Evolutionary conservation across 2,329 filamentous ascomycete genomes (phyloP).

Genomic region (Alternaria gaisen): DNA sequence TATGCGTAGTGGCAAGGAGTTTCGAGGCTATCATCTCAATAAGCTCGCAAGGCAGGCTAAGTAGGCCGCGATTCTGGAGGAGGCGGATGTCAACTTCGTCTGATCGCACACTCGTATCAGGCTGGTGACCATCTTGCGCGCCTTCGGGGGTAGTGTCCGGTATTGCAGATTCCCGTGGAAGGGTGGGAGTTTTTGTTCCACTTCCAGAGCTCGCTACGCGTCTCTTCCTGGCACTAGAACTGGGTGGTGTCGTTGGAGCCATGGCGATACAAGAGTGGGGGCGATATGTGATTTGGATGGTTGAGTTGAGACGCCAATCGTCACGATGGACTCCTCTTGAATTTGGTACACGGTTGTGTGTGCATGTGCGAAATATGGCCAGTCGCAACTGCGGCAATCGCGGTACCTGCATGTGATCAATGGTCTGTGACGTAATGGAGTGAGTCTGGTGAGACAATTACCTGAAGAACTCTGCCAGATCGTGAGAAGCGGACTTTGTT

Average conservation of each 20-base stretch:
- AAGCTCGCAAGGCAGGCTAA: constrained; percentile 21
- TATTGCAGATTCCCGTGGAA: constrained; percentile 8
- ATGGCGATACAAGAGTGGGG: background rate
- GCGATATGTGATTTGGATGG: background rate
- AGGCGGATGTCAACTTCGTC: background rate
- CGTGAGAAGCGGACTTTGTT: background rate
- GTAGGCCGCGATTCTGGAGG: background rate
- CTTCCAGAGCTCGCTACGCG: constrained; percentile 14
- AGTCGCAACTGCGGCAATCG: constrained; percentile 14
- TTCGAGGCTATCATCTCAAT: constrained; percentile 17
- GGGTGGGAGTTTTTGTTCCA: background rate
- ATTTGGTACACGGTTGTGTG: background rate
- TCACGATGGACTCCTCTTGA: background rate
- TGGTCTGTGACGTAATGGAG: constrained; percentile 1
- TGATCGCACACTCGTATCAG: background rate
- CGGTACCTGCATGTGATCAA: constrained; percentile 14
- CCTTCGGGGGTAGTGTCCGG: background rate
- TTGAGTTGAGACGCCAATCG: background rate
- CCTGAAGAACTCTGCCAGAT: background rate
- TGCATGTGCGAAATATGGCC: constrained; percentile 9
- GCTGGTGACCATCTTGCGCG: background rate
- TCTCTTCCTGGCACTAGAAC: constrained; percentile 12
- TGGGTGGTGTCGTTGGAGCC: constrained; percentile 10
- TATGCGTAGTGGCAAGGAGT: background rate
- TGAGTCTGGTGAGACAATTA: constrained; percentile 2